phyloP scores from a whole-genome alignment of 306 rosid genomes.

The Castanopsis chinensis region DNA sequence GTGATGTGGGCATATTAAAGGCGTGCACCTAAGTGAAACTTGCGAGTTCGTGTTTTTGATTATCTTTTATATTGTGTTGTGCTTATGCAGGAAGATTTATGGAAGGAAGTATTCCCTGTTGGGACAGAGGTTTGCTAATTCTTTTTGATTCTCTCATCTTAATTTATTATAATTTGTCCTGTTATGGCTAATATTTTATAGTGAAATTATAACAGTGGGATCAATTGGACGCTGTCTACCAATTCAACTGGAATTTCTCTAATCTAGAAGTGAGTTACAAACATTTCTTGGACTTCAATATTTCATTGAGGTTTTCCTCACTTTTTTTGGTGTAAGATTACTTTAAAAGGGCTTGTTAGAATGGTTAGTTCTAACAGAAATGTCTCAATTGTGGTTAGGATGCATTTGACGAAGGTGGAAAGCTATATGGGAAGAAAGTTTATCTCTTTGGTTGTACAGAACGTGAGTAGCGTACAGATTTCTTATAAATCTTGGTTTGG shows the following conservation, averaged over 20 bases:
- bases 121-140: slow-evolving; percentile 49
- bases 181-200: background rate
- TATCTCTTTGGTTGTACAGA: slow-evolving; percentile 87
- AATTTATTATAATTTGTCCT: background rate
- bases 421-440: slow-evolving; percentile 58
- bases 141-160: background rate
- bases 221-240: slow-evolving; percentile 47
- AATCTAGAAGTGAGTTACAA: slow-evolving; percentile 46
- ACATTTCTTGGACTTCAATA: background rate
- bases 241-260: slow-evolving; percentile 57
- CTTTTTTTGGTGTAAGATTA: background rate
- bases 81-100: slow-evolving; percentile 45
- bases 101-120: slow-evolving; percentile 48
- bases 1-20: background rate
- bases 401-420: slow-evolving; percentile 80
- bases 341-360: background rate
- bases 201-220: slow-evolving; percentile 40
- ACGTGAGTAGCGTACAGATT: slow-evolving; percentile 35
- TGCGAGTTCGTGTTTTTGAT: slow-evolving; percentile 6
- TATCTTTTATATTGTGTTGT: slow-evolving; percentile 8
- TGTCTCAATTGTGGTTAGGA: slow-evolving; percentile 35
- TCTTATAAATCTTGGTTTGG: background rate
- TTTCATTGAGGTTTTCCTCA: background rate
- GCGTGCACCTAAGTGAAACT: background rate
- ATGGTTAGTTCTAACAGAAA: background rate